Conservation (phyloP, 1,284 basidiomycete species). For the Apiotrichum akiyoshidainum region DNA sequence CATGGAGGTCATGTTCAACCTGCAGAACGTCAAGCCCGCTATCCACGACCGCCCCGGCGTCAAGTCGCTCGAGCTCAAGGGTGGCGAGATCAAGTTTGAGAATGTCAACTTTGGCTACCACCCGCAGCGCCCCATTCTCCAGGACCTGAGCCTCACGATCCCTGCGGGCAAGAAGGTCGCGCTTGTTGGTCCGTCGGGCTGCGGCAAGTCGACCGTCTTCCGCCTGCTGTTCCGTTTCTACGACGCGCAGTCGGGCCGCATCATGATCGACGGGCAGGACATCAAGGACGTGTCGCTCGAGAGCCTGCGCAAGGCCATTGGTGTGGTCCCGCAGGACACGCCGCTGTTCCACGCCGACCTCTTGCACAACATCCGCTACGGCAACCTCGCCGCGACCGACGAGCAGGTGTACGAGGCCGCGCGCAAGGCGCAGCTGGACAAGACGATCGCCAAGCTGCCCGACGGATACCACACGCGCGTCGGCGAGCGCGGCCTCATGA, state of each 20-base stretch:
- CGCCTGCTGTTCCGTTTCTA: constrained; percentile 94
- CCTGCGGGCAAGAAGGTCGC: constrained; percentile 95
- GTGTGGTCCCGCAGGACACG: constrained; percentile 97
- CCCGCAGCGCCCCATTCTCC: constrained; percentile 84
- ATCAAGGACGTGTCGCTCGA: constrained; percentile 70
- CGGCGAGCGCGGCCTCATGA: constrained; percentile 94
- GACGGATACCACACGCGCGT: constrained; percentile 87
- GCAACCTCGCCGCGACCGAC: constrained; percentile 80
- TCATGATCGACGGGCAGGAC: constrained; percentile 74
- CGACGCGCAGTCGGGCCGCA: constrained; percentile 73
- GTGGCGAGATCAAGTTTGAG: constrained; percentile 88
- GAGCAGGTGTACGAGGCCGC: constrained; percentile 83
- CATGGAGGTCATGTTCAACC: constrained; percentile 92
- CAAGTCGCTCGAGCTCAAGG: constrained; percentile 65
- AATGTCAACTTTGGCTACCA: constrained; percentile 91
- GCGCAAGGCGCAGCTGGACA: constrained; percentile 79
- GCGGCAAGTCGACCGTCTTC: constrained; percentile 97
- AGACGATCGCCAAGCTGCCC: constrained; percentile 73
- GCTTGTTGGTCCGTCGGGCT: constrained; percentile 93
- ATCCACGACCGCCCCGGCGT: constrained; percentile 66
- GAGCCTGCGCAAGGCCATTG: constrained; percentile 71
- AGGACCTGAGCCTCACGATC: constrained; percentile 80
- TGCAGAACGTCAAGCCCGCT: constrained; percentile 74
- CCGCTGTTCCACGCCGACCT: constrained; percentile 95
- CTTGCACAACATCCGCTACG: constrained; percentile 92